Evolutionary conservation across 2,329 filamentous ascomycete genomes (phyloP), one percentile per base, ranked within the genome.

Genomic region (Leptographium lundbergii): DNA sequence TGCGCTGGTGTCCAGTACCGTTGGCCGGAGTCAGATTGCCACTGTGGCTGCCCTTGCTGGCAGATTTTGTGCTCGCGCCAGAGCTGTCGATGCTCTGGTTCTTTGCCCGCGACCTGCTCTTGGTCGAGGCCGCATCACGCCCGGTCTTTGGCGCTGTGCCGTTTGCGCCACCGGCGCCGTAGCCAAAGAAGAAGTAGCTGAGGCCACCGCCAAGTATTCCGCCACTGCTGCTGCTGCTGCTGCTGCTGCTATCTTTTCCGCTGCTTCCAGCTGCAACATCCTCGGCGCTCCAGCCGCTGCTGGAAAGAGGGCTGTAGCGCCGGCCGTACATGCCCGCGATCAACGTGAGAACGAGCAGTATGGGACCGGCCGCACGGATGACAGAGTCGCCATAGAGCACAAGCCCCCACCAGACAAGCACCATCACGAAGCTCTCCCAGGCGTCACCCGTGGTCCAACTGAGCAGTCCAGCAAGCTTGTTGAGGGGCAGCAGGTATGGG

Each of bases 391-490:
- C 91, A 70, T 97, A 97, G 24, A 96, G 78, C 17, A 89, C 86
- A 13, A 85, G 73, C 4, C 85, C 87, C 94, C 94, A 99, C 69
- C 96, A 99, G 36, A 75, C 79, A 22, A 85, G 85, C 3, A 99
- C 80, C 36, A 99, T 72, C 62, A 99, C 77, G 69, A 97, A 99
- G 77, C 91, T 96, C 77, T 97, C 91, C 92, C 92, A 99, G 0
- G 91, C 85, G 69, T 99, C 94, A 47, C 83, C 88, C 0, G 88
- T 91, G 10, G 90, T 96, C 94, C 94, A 99, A 74, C 89, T 96
- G 63, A 99, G 69, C 62, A 99, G 75, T 0, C 92, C 94, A 3
- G 82, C 87, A 19, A 95, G 73, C 68, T 87, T 88, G 71, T 96
- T 97, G 60, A 97, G 76, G 6, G 91, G 91, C 9, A 96, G 77